phyloP scores from a whole-genome alignment of 495 filamentous ascomycete genomes.

The Opeltia flavorubescens region DNA sequence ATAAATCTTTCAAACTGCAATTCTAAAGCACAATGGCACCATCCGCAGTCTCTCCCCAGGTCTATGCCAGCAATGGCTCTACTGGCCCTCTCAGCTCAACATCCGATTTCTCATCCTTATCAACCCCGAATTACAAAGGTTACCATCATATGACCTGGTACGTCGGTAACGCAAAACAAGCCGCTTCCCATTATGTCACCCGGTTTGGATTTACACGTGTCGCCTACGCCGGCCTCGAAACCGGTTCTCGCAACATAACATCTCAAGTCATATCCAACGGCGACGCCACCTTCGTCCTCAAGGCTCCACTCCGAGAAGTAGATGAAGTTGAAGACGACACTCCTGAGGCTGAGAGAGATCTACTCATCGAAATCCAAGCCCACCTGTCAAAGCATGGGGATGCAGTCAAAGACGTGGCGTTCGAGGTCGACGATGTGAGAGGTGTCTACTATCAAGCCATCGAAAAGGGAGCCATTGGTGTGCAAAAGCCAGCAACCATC shows the following conservation, averaged over 20 bases:
- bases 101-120: conserved; percentile 5
- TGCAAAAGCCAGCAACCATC: conserved; percentile 40
- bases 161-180: conserved; percentile 92
- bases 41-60: background rate
- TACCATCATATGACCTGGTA: conserved; percentile 90
- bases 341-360: conserved; percentile 34
- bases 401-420: conserved; percentile 81
- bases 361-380: conserved; percentile 53
- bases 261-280: conserved; percentile 73
- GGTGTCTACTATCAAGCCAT: conserved; percentile 60
- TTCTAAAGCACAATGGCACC: background rate
- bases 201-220: conserved; percentile 69
- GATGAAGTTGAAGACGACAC: conserved; percentile 34
- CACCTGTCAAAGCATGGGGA: conserved; percentile 78
- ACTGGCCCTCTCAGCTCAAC: background rate
- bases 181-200: conserved; percentile 66
- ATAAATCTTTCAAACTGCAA: no score
- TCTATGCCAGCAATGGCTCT: background rate
- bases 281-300: conserved; percentile 67
- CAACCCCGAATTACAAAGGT: conserved; percentile 43
- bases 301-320: conserved; percentile 57
- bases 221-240: conserved; percentile 79
- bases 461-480: conserved; percentile 47
- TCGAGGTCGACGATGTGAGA: conserved; percentile 74
- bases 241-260: conserved; percentile 57